Evolutionary conservation across 108 stramenopile species (phyloP), one percentile per base, ranked within the genome.

Genomic region (Nitzschia putrida): DNA sequence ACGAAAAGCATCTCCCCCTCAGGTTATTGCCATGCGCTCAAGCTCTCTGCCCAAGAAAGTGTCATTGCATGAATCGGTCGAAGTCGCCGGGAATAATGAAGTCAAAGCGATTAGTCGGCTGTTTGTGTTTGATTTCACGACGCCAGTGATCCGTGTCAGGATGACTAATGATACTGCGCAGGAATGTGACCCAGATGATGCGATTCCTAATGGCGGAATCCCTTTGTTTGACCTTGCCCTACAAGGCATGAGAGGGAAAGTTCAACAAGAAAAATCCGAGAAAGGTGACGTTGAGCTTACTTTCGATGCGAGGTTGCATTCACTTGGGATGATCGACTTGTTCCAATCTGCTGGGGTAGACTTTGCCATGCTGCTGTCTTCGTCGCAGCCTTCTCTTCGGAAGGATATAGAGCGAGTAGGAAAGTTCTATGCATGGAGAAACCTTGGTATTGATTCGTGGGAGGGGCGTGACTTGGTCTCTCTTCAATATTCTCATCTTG

Each of bases 151-250:
- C 37, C 71, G 69, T 44, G 26, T 89, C 0, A 61, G 61, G 12
- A 69, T 86, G 14, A 69, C 58, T 12, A 86, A 86, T 70, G 88
- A 89, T 52, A 74, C 69, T 8, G 81, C 79, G 63, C 75, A 55
- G 25, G 23, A 55, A 23, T 18, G 54, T 5, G 18, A 23, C 23
- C 21, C 3, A 50, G 49, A 50, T 18, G 49, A 50, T 20, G 49
- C 16, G 18, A 50, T 20, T 20, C 20, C 49, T 4, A 13, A 23
- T 8, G 21, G 21, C 13, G 23, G 54, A 55, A 73, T 69, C 23
- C 73, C 73, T 16, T 53, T 88, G 14, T 49, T 85, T 13, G 76
- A 84, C 58, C 67, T 86, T 49, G 69, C 82, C 1, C 61, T 89
- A 22, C 58, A 72, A 29, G 85, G 88, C 14, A 86, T 89, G 40